Conservation (phyloP, 108 stramenopile genomes). For the Schizochytrium sp. region DNA sequence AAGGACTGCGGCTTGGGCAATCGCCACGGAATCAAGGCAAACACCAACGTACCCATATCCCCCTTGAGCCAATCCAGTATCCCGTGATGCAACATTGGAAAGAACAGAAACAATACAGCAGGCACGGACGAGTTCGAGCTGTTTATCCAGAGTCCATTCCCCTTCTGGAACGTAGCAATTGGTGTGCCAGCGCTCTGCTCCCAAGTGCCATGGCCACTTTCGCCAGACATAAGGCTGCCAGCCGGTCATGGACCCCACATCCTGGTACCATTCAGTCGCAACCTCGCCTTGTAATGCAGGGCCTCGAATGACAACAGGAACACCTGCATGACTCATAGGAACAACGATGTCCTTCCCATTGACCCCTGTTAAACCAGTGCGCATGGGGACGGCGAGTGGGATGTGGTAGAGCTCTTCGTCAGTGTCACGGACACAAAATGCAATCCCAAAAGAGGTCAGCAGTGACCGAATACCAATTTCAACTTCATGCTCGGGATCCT, state of each 20-base stretch:
- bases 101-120: slow-evolving; percentile 25
- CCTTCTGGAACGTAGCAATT: not conserved
- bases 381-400: slow-evolving; percentile 54
- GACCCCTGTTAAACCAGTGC: slow-evolving; percentile 40
- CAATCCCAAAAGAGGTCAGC: slow-evolving; percentile 16
- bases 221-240: slow-evolving; percentile 59
- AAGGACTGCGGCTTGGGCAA: slow-evolving; percentile 22
- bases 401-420: slow-evolving; percentile 33
- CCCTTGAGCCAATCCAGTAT: not conserved
- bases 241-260: slow-evolving; percentile 28
- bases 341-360: slow-evolving; percentile 41
- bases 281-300: not conserved
- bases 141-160: slow-evolving; percentile 8
- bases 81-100: slow-evolving; percentile 29
- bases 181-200: slow-evolving; percentile 33
- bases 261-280: slow-evolving; percentile 18
- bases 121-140: slow-evolving; percentile 7
- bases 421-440: not conserved
- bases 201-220: slow-evolving; percentile 37
- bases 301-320: not conserved
- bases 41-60: slow-evolving; percentile 49
- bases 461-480: slow-evolving; percentile 2
- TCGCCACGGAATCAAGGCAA: slow-evolving; percentile 28
- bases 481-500: not conserved
- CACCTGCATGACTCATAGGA: slow-evolving; percentile 55